phyloP scores from a whole-genome alignment of 2,329 filamentous ascomycete genomes.

The Zymoseptoria ardabiliae region DNA sequence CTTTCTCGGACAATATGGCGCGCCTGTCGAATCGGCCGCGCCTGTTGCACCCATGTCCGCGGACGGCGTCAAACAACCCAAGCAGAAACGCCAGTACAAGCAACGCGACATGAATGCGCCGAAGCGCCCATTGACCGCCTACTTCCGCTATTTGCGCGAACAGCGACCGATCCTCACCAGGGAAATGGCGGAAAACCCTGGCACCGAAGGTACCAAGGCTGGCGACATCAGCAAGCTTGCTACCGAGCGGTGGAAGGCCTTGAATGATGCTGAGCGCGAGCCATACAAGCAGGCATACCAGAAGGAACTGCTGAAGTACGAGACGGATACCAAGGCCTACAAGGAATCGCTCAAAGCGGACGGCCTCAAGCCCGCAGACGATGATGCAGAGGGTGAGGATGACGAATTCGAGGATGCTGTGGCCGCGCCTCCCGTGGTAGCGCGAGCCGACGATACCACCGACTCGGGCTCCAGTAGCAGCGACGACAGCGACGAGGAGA shows the following conservation, averaged over 20 bases:
- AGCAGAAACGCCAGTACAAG: conserved; percentile 39
- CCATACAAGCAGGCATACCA: conserved; percentile 56
- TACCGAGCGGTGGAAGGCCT: conserved; percentile 74
- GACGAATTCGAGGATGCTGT: not conserved
- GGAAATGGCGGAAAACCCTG: conserved; percentile 47
- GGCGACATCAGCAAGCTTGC: conserved; percentile 84
- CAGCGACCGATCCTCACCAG: conserved; percentile 72
- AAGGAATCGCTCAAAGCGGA: conserved; percentile 30
- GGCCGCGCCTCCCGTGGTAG: not conserved
- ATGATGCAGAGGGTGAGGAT: not conserved
- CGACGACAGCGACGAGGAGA: not conserved
- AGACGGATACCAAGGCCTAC: conserved; percentile 49
- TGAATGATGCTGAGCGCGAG: conserved; percentile 66
- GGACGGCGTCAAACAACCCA: conserved; percentile 14
- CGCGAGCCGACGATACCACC: not conserved
- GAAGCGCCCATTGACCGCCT: conserved; percentile 87
- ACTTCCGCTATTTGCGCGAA: conserved; percentile 89
- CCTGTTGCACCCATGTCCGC: not conserved
- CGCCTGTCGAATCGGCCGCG: not conserved
- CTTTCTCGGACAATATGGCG: not conserved
- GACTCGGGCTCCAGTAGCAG: not conserved
- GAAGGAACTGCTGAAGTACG: conserved; percentile 50
- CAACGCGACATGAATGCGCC: conserved; percentile 77
- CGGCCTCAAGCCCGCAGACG: not conserved
- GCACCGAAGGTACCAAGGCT: conserved; percentile 64